Evolutionary conservation across 2,329 filamentous ascomycete species (phyloP).

Genomic region (Meredithiella fracta): DNA sequence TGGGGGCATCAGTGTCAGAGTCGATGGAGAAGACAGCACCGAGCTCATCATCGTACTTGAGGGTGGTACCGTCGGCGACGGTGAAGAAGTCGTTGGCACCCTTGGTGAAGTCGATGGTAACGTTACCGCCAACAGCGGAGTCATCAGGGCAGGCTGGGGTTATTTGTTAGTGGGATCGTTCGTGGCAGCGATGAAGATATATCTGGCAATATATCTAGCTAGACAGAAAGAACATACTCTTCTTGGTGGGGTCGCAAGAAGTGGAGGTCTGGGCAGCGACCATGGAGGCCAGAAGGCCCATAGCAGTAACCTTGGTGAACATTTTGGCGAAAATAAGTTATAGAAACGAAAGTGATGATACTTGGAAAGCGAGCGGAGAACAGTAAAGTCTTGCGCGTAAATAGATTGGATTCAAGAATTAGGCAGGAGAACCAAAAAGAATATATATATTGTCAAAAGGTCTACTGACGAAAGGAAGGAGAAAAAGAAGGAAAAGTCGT

Average conservation of each 20-base stretch:
- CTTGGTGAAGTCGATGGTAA: slow-evolving; percentile 58
- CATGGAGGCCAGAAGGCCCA: slow-evolving; percentile 33
- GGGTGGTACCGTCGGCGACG: slow-evolving; percentile 28
- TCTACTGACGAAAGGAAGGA: slow-evolving; percentile 5
- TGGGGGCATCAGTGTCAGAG: slow-evolving; percentile 47
- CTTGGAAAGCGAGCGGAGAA: background rate
- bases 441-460: slow-evolving; percentile 8
- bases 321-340: slow-evolving; percentile 11
- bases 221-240: slow-evolving; percentile 24
- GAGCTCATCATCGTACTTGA: slow-evolving; percentile 29
- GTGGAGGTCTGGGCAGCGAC: slow-evolving; percentile 40
- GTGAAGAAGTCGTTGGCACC: slow-evolving; percentile 44
- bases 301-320: slow-evolving; percentile 27
- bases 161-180: background rate
- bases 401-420: background rate
- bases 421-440: slow-evolving; percentile 4
- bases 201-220: background rate
- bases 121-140: slow-evolving; percentile 52
- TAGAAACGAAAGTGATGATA: background rate
- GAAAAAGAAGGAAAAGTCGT: background rate
- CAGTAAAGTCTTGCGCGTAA: background rate
- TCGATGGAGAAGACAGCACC: slow-evolving; percentile 51
- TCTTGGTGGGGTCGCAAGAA: slow-evolving; percentile 37
- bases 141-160: slow-evolving; percentile 51
- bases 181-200: background rate